Percentiles rank a stretch among this genome's conserved stretches.
Conservation (phyloP, 441 rosid genomes). For the Codiaeum variegatum region DNA sequence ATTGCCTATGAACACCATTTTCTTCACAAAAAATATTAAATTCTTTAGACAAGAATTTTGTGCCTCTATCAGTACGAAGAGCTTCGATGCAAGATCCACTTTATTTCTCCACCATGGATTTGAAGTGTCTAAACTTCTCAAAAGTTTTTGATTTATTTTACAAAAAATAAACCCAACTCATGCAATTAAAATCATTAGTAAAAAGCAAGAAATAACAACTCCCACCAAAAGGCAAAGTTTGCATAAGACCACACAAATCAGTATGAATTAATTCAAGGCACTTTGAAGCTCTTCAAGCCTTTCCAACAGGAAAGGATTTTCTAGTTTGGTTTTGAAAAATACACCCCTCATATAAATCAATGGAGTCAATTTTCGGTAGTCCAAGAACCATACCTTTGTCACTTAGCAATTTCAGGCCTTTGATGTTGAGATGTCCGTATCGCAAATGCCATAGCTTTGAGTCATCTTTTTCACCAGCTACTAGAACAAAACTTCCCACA, state of each 20-base stretch:
- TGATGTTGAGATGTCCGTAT: background rate
- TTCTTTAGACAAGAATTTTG: background rate
- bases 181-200: background rate
- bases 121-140: background rate
- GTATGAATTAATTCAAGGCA: background rate
- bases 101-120: background rate
- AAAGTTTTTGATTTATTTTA: background rate
- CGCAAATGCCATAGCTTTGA: background rate
- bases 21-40: background rate
- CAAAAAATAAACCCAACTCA: background rate
- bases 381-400: background rate
- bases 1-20: background rate
- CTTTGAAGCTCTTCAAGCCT: background rate
- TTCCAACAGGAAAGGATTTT: background rate
- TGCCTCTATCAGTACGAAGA: background rate
- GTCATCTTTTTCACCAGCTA: background rate
- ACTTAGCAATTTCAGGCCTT: background rate
- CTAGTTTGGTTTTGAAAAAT: background rate
- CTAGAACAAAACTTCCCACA: background rate
- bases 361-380: background rate
- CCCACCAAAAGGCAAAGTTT: constrained; percentile 6
- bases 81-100: background rate
- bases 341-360: background rate
- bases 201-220: background rate
- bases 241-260: background rate